phyloP scores from a whole-genome alignment of 345 rosid species.

The Dipteronia dyeriana region DNA sequence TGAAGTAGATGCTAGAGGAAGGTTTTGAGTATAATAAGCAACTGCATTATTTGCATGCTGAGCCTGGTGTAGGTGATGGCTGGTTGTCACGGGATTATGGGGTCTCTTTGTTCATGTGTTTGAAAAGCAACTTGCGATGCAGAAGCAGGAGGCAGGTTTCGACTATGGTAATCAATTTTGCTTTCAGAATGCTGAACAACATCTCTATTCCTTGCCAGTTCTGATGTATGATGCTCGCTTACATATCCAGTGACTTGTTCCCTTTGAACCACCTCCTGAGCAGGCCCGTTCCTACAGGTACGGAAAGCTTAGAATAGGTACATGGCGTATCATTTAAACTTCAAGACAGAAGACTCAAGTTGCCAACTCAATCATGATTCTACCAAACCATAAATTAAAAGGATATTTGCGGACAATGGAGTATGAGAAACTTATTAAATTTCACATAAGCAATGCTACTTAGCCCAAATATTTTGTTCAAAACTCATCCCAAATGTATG shows the following conservation, averaged over 20 bases:
- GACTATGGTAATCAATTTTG: background rate
- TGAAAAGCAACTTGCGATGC: background rate
- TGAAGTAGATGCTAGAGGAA: no score
- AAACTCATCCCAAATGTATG: background rate
- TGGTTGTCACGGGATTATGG: background rate
- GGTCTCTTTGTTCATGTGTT: constrained; percentile 8
- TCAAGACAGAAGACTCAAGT: background rate
- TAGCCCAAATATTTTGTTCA: background rate
- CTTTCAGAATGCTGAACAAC: constrained; percentile 2
- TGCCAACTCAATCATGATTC: background rate
- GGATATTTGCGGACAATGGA: background rate
- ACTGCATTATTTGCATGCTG: no score
- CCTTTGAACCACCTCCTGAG: background rate
- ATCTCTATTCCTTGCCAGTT: background rate
- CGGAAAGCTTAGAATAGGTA: background rate
- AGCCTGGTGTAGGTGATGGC: no score
- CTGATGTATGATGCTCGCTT: background rate
- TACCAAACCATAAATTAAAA: background rate
- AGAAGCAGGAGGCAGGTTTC: background rate
- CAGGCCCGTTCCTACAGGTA: constrained; percentile 1
- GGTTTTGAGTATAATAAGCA: no score
- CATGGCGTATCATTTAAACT: background rate
- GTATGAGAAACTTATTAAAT: background rate
- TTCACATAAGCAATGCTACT: background rate
- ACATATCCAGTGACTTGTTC: background rate